Conservation (phyloP, 257 asterid species). For the Fraxinus cuspidata region DNA sequence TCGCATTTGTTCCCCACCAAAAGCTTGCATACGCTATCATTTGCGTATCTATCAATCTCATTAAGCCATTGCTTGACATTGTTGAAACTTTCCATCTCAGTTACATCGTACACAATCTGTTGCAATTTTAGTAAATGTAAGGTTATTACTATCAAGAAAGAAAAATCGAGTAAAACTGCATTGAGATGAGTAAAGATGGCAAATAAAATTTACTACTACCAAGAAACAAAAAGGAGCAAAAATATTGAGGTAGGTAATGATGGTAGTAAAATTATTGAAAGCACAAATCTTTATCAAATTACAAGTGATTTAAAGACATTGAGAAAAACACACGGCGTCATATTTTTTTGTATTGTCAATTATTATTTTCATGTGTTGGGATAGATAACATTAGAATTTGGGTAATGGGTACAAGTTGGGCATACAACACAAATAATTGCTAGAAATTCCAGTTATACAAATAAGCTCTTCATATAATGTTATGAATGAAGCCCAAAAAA, state of each 20-base stretch:
- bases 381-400: not conserved
- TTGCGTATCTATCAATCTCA: constrained; percentile 95
- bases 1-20: constrained; percentile 97
- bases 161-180: not conserved
- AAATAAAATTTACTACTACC: not conserved
- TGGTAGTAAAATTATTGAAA: not conserved
- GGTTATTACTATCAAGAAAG: constrained; percentile 13
- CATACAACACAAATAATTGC: not conserved
- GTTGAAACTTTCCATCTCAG: constrained; percentile 98
- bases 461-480: not conserved
- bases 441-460: not conserved
- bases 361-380: not conserved
- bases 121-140: constrained; percentile 25
- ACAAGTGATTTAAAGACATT: not conserved
- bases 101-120: constrained; percentile 92
- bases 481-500: not conserved
- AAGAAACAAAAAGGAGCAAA: not conserved
- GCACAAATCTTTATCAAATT: not conserved
- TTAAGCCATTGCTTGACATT: constrained; percentile 96
- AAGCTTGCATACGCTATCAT: constrained; percentile 97
- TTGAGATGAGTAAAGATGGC: not conserved
- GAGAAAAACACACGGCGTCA: not conserved
- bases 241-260: not conserved
- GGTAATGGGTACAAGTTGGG: not conserved
- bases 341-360: not conserved